These are phyloP conservation scores for Coniella vitis DNA, from an alignment of 2,329 filamentous ascomycete species.

Conservation along the genomic window DNA sequence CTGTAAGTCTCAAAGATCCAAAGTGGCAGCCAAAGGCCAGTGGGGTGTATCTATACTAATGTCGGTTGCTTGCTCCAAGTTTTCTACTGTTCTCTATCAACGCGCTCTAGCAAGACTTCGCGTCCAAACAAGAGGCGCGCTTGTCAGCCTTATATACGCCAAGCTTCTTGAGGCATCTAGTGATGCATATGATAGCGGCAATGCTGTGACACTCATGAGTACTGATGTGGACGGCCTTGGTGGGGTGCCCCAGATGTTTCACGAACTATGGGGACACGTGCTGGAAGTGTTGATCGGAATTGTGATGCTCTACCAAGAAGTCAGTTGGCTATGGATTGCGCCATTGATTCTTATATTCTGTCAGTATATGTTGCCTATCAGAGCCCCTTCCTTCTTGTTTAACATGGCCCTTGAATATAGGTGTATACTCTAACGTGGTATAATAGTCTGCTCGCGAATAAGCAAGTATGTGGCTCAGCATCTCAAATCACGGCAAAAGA, in stretches of 20 bases:
- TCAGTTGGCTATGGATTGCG: conserved; percentile 36
- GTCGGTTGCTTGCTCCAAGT: conserved; percentile 8
- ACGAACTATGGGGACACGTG: conserved; percentile 35
- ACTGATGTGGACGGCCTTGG: conserved; percentile 32
- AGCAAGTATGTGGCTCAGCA: conserved; percentile 33
- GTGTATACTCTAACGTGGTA: neutral
- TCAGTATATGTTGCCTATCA: conserved; percentile 21
- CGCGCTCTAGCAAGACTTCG: conserved; percentile 19
- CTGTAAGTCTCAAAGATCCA: conserved; percentile 23
- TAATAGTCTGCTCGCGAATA: conserved; percentile 33
- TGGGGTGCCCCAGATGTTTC: conserved; percentile 28
- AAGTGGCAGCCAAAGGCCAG: neutral
- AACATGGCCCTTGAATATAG: too few relatives aligned
- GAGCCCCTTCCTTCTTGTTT: neutral
- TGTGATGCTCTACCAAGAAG: conserved; percentile 28
- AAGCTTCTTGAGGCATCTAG: conserved; percentile 3
- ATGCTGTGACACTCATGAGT: conserved; percentile 32
- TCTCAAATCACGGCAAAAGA: conserved; percentile 28
- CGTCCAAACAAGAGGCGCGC: conserved; percentile 19
- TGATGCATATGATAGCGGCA: conserved; percentile 25
- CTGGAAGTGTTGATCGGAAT: conserved; percentile 36
- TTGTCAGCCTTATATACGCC: conserved; percentile 19
- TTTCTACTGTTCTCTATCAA: conserved; percentile 19
- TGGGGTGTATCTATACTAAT: neutral
- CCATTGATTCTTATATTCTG: conserved; percentile 34